These are phyloP conservation scores for Westerdykella ornata DNA, from an alignment of 2,329 filamentous ascomycete species.

Conservation along the genomic window DNA sequence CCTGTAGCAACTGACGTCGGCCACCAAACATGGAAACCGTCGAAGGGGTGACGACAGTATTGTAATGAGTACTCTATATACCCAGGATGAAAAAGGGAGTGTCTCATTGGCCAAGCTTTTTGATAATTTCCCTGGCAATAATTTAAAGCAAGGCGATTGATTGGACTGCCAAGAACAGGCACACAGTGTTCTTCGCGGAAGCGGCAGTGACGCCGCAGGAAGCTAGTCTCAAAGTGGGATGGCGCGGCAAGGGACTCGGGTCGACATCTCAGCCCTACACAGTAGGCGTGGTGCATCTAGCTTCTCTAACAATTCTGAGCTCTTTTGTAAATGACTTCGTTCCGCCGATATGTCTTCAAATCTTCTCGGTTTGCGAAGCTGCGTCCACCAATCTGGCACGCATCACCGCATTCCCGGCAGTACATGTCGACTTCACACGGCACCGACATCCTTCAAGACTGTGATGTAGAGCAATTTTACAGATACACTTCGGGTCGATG, in stretches of 20 bases:
- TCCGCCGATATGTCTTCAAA: constrained; percentile 9
- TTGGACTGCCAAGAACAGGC: too few species aligned
- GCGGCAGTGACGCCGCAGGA: too few species aligned
- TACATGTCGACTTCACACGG: constrained; percentile 9
- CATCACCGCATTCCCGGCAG: constrained; percentile 6
- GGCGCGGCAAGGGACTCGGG: too few species aligned
- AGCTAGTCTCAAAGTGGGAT: too few species aligned
- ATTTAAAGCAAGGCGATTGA: too few species aligned
- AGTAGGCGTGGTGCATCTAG: too few species aligned
- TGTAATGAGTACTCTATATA: not conserved
- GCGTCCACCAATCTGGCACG: constrained; percentile 6
- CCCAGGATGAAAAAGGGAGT: too few species aligned
- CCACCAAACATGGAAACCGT: not conserved
- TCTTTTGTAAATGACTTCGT: constrained; percentile 4
- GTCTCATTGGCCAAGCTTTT: too few species aligned
- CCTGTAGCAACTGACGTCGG: not conserved
- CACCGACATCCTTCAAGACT: constrained; percentile 42
- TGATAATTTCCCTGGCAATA: too few species aligned
- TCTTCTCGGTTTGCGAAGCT: constrained; percentile 7
- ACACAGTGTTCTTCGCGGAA: too few species aligned
- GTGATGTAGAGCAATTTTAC: constrained; percentile 35
- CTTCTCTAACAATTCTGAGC: constrained; percentile 3
- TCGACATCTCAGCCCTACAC: too few species aligned
- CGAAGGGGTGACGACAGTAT: not conserved
- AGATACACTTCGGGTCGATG: constrained; percentile 14